Percentiles rank a stretch among this genome's conserved stretches.
Evolutionary conservation across 495 filamentous ascomycete species (phyloP).

Genomic region (Corynascus novoguineensis): DNA sequence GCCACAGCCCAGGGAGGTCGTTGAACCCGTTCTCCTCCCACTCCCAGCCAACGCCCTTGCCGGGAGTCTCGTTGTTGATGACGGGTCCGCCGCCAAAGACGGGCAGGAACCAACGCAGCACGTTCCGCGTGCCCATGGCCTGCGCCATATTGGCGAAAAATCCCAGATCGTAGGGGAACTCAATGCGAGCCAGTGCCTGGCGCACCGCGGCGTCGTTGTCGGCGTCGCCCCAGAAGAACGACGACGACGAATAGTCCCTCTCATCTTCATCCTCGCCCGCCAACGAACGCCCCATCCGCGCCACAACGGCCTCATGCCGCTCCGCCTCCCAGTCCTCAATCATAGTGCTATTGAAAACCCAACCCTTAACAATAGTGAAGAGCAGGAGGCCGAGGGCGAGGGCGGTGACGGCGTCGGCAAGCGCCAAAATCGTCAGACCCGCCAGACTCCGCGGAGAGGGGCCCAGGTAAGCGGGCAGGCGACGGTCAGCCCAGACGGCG

Average conservation of each 20-base stretch:
- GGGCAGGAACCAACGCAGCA: slow-evolving; percentile 57
- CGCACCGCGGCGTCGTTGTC: slow-evolving; percentile 35
- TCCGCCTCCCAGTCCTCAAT: slow-evolving; percentile 95
- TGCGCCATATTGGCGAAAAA: slow-evolving; percentile 83
- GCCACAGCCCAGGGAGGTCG: slow-evolving; percentile 63
- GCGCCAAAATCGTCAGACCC: slow-evolving; percentile 59
- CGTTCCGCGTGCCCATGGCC: slow-evolving; percentile 80
- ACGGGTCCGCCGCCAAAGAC: slow-evolving; percentile 36
- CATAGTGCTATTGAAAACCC: slow-evolving; percentile 57
- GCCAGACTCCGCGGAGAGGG: slow-evolving; percentile 58
- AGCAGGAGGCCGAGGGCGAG: slow-evolving; percentile 65
- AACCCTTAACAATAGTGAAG: slow-evolving; percentile 37
- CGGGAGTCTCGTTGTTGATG: slow-evolving; percentile 18
- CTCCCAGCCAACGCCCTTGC: slow-evolving; percentile 47
- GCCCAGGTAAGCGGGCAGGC: slow-evolving; percentile 78
- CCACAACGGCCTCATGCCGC: slow-evolving; percentile 72
- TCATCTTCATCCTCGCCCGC: slow-evolving; percentile 7
- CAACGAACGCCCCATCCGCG: slow-evolving; percentile 37
- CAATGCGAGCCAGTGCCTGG: slow-evolving; percentile 64
- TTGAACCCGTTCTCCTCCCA: slow-evolving; percentile 89
- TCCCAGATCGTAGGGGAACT: slow-evolving; percentile 91
- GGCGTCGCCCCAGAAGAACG: slow-evolving; percentile 46
- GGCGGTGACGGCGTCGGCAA: slow-evolving; percentile 56
- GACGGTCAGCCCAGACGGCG: slow-evolving; percentile 59
- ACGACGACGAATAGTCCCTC: neutral